Evolutionary conservation across 176 grass and related monocot species (phyloP).

Genomic region (Microstegium vimineum): DNA sequence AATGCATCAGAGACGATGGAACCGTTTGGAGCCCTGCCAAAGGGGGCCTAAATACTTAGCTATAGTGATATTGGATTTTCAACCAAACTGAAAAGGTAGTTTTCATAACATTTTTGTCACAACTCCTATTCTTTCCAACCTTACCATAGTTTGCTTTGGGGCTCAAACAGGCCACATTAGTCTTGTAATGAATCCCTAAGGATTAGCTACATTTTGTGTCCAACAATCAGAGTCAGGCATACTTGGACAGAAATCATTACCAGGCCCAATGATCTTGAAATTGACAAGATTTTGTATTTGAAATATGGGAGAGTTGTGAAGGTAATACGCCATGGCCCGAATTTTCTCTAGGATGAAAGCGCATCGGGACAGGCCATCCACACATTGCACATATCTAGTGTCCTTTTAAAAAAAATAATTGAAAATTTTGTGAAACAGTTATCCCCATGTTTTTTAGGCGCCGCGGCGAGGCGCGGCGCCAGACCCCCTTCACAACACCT

Average conservation of each 20-base stretch:
- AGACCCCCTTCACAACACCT: too few relatives aligned
- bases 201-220: neutral
- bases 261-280: neutral
- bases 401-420: neutral
- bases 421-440: neutral
- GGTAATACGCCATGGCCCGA: neutral
- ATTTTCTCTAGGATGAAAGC: neutral
- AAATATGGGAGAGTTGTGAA: neutral
- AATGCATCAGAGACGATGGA: too few relatives aligned
- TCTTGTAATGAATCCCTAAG: neutral
- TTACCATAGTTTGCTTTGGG: neutral
- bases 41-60: too few relatives aligned
- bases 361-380: accelerated
- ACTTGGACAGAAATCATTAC: neutral
- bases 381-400: neutral
- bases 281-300: neutral
- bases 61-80: slow-evolving; percentile 43
- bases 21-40: too few relatives aligned
- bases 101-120: neutral
- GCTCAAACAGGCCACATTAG: neutral
- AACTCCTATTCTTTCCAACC: neutral
- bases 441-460: too few relatives aligned
- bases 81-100: slow-evolving; percentile 39
- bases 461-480: too few relatives aligned
- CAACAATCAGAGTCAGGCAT: neutral